Evolutionary conservation across 2,329 filamentous ascomycete genomes (phyloP), one percentile per base, ranked within the genome.

Genomic region (Alternaria sp.): DNA sequence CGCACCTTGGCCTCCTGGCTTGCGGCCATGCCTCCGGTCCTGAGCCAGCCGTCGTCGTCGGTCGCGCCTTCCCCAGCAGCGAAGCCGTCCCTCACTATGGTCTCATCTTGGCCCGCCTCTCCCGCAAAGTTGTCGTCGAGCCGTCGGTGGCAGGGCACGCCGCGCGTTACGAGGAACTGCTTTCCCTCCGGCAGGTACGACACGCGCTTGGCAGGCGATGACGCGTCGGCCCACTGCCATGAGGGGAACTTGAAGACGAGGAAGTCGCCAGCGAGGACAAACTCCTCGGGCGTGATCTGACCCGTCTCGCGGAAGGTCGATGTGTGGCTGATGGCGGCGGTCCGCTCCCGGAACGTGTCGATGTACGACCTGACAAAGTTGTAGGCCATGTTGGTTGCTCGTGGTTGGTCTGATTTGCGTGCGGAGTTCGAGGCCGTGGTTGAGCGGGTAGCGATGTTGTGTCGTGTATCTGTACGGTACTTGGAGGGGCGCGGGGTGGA

Each of bases 241-340:
- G 95, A 97, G 9, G 95, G 96, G 83, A 99, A 99, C 85, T 97
- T 98, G 89, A 96, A 97, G 76, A 97, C 94, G 40, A 99, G 89
- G 80, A 98, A 99, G 84, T 99, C 96, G 73, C 96, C 96, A 4
- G 96, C 96, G 5, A 92, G 91, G 54, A 97, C 86, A 81, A 99
- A 99, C 86, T 99, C 96, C 77, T 97, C 95, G 17, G 95, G 95
- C 0, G 95, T 98, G 82, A 99, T 96, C 83, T 98, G 92, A 69
- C 96, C 96, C 5, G 94, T 97, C 74, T 89, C 87, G 73, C 95
- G 92, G 83, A 99, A 99, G 69, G 93, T 98, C 4, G 95, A 98
- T 56, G 89, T 96, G 80, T 97, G 90, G 63, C 89, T 90, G 74
- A 97, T 90, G 44, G 94, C 94, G 12, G 95, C 93, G 81, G 96